These are phyloP conservation scores for Beta macrorhiza DNA, from an alignment of 179 eudicot genomes.

Conservation along the genomic window DNA sequence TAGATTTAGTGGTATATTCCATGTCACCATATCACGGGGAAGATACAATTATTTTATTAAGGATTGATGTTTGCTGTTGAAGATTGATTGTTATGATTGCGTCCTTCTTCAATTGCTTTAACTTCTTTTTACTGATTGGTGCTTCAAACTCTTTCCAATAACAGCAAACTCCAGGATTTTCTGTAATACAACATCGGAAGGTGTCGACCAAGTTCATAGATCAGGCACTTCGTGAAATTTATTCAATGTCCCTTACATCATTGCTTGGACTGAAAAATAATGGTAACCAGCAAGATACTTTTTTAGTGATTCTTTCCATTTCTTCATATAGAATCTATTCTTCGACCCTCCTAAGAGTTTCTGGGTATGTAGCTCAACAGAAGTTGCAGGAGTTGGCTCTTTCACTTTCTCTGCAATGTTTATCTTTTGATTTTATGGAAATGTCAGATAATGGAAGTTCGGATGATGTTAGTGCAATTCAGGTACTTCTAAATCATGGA, in stretches of 20 bases:
- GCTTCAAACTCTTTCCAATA: slow-evolving; percentile 10
- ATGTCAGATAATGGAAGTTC: slow-evolving; percentile 57
- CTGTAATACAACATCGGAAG: slow-evolving; percentile 43
- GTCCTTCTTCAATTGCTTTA: background rate
- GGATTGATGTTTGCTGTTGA: background rate
- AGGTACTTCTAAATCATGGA: slow-evolving; percentile 28
- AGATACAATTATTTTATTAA: background rate
- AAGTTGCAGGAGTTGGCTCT: slow-evolving; percentile 68
- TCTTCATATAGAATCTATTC: slow-evolving; percentile 14
- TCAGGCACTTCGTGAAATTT: slow-evolving; percentile 43
- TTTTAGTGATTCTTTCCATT: background rate
- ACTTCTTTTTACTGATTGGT: slow-evolving; percentile 6
- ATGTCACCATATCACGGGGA: background rate
- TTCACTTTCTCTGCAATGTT: slow-evolving; percentile 55
- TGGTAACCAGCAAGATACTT: slow-evolving; percentile 28
- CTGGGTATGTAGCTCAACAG: slow-evolving; percentile 46
- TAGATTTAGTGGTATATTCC: background rate
- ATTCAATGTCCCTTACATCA: slow-evolving; percentile 49
- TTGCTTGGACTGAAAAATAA: slow-evolving; percentile 44
- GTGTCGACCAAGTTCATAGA: slow-evolving; percentile 43
- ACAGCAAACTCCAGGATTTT: slow-evolving; percentile 41
- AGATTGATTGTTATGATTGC: background rate
- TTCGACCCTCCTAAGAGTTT: slow-evolving; percentile 20
- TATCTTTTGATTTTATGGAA: slow-evolving; percentile 64
- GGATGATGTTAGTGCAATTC: slow-evolving; percentile 50